phyloP scores from a whole-genome alignment of 2,329 filamentous ascomycete species.

The Apiospora marii region DNA sequence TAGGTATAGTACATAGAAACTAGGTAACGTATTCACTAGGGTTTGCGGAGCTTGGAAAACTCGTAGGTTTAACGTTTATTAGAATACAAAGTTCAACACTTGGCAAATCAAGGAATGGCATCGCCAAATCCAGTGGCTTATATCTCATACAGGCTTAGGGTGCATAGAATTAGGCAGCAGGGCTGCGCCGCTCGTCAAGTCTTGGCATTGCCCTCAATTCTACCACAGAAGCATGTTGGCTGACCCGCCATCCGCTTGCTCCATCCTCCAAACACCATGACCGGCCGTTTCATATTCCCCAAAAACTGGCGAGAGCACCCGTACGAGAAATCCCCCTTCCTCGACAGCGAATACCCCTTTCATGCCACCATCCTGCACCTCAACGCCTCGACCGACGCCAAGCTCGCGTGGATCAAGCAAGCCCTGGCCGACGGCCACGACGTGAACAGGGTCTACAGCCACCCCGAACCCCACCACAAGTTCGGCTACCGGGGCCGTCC shows the following conservation, averaged over 20 bases:
- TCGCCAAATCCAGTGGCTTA: too few species aligned
- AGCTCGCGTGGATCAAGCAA: background rate
- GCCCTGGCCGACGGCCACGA: background rate
- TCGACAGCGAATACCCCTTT: background rate
- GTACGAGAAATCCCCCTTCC: background rate
- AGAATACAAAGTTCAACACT: too few species aligned
- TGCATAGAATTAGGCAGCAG: background rate
- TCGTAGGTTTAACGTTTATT: too few species aligned
- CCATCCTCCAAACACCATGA: background rate
- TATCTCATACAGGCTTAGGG: too few species aligned
- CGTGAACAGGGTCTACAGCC: background rate
- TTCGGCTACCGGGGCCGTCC: background rate
- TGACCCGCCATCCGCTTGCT: background rate
- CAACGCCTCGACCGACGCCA: background rate
- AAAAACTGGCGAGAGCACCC: background rate
- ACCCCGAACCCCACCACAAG: background rate
- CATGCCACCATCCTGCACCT: background rate
- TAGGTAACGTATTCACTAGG: too few species aligned
- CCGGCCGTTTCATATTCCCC: background rate
- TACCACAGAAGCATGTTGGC: background rate
- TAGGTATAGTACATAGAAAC: too few species aligned
- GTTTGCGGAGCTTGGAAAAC: too few species aligned
- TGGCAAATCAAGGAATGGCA: too few species aligned
- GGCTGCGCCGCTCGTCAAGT: background rate
- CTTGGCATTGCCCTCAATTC: background rate